phyloP scores from a whole-genome alignment of 176 grass and related monocot species.

The Oryza nivara region DNA sequence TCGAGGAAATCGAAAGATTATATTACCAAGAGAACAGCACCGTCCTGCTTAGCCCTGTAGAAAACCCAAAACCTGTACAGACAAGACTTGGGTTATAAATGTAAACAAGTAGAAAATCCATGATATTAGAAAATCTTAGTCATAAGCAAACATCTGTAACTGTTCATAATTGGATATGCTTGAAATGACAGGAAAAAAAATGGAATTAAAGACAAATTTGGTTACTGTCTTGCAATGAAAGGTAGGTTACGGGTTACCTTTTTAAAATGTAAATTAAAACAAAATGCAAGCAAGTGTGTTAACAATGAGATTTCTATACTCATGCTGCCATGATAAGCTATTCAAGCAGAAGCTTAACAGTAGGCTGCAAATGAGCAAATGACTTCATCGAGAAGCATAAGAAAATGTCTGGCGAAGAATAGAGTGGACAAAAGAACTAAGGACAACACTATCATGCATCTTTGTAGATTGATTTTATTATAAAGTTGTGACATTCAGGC shows the following conservation, averaged over 20 bases:
- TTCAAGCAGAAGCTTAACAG: neutral
- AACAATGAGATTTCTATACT: neutral
- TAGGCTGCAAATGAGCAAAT: neutral
- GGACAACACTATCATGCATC: neutral
- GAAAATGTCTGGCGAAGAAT: neutral
- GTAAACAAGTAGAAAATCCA: neutral
- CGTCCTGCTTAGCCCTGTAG: conserved; percentile 96
- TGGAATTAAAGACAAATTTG: too few species aligned
- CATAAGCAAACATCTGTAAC: too few species aligned
- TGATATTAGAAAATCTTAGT: too few species aligned
- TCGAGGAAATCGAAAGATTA: neutral
- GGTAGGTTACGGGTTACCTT: too few species aligned
- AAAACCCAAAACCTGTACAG: conserved; percentile 91
- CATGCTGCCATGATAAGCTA: neutral
- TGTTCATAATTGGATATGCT: too few species aligned
- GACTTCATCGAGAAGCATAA: neutral
- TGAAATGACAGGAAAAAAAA: too few species aligned
- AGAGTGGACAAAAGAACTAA: neutral
- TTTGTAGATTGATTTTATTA: neutral
- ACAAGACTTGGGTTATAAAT: conserved; percentile 11
- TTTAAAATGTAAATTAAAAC: too few species aligned
- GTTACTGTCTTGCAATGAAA: too few species aligned
- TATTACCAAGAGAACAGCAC: conserved; percentile 79
- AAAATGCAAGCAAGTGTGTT: too few species aligned
- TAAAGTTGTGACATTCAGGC: neutral